Conservation (phyloP, 805 yeast species). For the Wickerhamomyces sydowiorum region DNA sequence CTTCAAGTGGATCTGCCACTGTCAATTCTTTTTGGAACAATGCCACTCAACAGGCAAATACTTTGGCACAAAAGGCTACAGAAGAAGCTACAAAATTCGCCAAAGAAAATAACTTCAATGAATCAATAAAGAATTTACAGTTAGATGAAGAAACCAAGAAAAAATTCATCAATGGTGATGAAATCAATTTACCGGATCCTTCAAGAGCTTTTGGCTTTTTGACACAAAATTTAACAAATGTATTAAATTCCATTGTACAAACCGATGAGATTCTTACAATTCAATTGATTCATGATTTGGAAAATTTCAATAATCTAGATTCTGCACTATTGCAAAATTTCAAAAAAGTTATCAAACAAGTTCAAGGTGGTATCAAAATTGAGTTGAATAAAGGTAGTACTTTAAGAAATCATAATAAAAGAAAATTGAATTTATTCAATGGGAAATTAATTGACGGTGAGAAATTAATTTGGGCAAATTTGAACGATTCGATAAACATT, state of each 20-base stretch:
- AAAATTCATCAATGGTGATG: conserved; percentile 26
- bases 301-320: conserved; percentile 44
- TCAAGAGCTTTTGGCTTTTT: conserved; percentile 15
- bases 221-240: conserved; percentile 28
- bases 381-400: conserved; percentile 47
- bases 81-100: conserved; percentile 24
- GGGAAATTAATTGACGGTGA: conserved; percentile 83
- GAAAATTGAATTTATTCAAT: conserved; percentile 59
- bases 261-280: conserved; percentile 53
- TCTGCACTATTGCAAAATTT: conserved; percentile 47
- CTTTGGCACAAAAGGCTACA: conserved; percentile 34
- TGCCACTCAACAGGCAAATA: conserved; percentile 43
- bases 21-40: conserved; percentile 67
- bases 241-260: conserved; percentile 26
- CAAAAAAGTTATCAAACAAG: conserved; percentile 62
- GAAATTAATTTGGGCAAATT: conserved; percentile 80
- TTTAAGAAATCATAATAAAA: conserved; percentile 23
- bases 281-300: conserved; percentile 63
- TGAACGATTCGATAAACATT: conserved; percentile 63
- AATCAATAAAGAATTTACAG: conserved; percentile 11
- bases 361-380: conserved; percentile 70
- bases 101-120: conserved; percentile 25
- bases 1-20: conserved; percentile 57
- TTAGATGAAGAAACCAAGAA: conserved; percentile 27
- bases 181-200: conserved; percentile 17